phyloP scores from a whole-genome alignment of 2,329 filamentous ascomycete species.

The Akanthomyces muscarius region DNA sequence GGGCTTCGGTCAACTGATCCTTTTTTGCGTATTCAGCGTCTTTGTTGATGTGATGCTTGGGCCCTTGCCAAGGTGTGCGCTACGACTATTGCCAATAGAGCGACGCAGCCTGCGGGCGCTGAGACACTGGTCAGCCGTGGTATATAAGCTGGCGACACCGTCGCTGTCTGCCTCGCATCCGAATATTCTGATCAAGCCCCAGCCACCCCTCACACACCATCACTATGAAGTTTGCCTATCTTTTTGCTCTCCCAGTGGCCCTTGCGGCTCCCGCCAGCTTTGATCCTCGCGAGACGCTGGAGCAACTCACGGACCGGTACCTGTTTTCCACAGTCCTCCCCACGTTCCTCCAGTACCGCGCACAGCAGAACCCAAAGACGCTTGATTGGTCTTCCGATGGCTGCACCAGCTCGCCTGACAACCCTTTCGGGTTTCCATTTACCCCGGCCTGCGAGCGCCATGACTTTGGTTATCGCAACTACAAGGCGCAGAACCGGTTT shows the following conservation, averaged over 20 bases:
- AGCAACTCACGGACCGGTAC: conserved; percentile 10
- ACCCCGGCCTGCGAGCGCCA: conserved; percentile 34
- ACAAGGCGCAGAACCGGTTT: conserved; percentile 33
- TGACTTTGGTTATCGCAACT: conserved; percentile 43
- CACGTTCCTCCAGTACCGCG: neutral
- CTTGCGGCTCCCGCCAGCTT: conserved; percentile 29
- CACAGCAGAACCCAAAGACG: neutral
- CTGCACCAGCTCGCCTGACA: conserved; percentile 25
- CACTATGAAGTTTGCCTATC: conserved; percentile 9
- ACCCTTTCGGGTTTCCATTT: conserved; percentile 27
- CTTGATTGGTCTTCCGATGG: conserved; percentile 24
- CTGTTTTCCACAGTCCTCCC: conserved; percentile 5
- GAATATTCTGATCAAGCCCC: too few species aligned
- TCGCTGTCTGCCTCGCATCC: neutral
- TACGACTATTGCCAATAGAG: neutral
- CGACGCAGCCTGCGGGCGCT: too few species aligned
- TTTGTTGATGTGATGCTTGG: too few species aligned
- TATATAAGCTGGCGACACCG: neutral
- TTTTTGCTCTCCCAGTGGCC: conserved; percentile 14
- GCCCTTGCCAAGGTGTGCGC: neutral
- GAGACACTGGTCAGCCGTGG: neutral
- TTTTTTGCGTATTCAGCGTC: too few species aligned
- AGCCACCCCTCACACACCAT: neutral
- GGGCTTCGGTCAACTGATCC: neutral
- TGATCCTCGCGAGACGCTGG: conserved; percentile 23